Evolutionary conservation across 1,284 basidiomycete species (phyloP).

Genomic region (Tausonia pullulans): DNA sequence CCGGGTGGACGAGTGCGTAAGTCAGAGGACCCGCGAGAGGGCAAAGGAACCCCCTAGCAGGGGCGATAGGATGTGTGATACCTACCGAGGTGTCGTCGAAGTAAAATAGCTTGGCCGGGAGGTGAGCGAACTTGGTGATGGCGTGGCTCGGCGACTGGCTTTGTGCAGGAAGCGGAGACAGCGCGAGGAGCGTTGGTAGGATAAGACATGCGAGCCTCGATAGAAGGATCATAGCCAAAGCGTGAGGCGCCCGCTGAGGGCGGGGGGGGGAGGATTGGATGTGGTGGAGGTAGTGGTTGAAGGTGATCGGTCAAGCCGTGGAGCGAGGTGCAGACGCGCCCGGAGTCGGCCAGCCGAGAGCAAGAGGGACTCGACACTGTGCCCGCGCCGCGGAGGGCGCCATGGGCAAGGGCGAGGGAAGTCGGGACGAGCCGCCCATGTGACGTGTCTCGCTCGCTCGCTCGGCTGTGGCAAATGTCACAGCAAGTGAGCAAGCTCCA

Average conservation of each 20-base stretch:
- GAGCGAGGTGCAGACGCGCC: no score
- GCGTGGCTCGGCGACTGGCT: constrained; percentile 13
- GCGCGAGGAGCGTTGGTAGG: no score
- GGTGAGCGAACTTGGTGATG: constrained; percentile 8
- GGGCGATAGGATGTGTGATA: not conserved
- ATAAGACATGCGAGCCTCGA: no score
- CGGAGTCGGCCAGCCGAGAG: no score
- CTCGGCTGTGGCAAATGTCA: no score
- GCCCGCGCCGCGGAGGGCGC: no score
- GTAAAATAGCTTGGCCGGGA: constrained; percentile 51
- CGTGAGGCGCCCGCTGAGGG: not conserved
- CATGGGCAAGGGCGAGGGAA: no score
- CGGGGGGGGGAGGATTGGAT: not conserved
- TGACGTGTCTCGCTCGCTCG: no score
- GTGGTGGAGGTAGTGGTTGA: not conserved
- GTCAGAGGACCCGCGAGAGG: not conserved
- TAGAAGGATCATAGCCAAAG: no score
- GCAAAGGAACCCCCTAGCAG: not conserved
- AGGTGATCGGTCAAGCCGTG: not conserved
- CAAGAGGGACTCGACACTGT: no score
- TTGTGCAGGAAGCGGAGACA: not conserved
- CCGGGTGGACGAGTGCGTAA: not conserved
- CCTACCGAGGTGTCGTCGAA: constrained; percentile 80
- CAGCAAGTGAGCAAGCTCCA: no score
- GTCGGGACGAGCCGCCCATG: no score